These are phyloP conservation scores for Alternaria sp. DNA, from an alignment of 2,329 filamentous ascomycete genomes.

Conservation along the genomic window DNA sequence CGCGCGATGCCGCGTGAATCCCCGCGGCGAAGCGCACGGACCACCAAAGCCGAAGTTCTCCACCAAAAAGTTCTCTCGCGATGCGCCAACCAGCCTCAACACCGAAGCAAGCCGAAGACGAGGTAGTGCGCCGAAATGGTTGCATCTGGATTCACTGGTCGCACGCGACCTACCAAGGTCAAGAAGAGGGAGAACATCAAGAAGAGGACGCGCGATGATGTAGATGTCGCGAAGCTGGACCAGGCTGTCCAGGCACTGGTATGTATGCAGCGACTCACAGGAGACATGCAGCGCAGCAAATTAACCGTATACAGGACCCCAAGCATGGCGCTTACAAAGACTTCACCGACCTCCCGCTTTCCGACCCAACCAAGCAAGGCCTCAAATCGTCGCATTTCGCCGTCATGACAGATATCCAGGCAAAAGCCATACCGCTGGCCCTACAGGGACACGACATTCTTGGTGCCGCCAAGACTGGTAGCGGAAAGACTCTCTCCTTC, in stretches of 20 bases:
- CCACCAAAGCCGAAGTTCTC: constrained; percentile 19
- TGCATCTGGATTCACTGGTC: constrained; percentile 51
- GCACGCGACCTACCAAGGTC: constrained; percentile 62
- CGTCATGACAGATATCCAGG: constrained; percentile 89
- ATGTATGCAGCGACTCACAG: constrained; percentile 9
- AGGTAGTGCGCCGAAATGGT: constrained; percentile 35
- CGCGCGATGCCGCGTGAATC: constrained; percentile 12
- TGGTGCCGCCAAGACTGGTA: constrained; percentile 93
- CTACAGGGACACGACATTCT: constrained; percentile 89
- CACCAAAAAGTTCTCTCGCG: constrained; percentile 39
- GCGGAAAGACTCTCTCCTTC: constrained; percentile 94
- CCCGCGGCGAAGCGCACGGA: constrained; percentile 38
- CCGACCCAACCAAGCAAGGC: constrained; percentile 78
- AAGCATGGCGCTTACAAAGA: constrained; percentile 68
- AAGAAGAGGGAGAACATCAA: constrained; percentile 62
- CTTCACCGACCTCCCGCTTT: constrained; percentile 88
- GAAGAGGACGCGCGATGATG: constrained; percentile 64
- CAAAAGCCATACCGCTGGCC: constrained; percentile 85
- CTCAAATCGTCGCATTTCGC: constrained; percentile 90
- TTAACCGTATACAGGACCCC: constrained; percentile 61
- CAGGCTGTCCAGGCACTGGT: constrained; percentile 56
- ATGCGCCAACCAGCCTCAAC: constrained; percentile 20
- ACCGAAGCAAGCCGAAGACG: constrained; percentile 2
- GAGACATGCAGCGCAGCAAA: not conserved
- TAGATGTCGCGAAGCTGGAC: constrained; percentile 59